phyloP scores from a whole-genome alignment of 2,329 filamentous ascomycete species.

The Akanthomyces uredinophilus region DNA sequence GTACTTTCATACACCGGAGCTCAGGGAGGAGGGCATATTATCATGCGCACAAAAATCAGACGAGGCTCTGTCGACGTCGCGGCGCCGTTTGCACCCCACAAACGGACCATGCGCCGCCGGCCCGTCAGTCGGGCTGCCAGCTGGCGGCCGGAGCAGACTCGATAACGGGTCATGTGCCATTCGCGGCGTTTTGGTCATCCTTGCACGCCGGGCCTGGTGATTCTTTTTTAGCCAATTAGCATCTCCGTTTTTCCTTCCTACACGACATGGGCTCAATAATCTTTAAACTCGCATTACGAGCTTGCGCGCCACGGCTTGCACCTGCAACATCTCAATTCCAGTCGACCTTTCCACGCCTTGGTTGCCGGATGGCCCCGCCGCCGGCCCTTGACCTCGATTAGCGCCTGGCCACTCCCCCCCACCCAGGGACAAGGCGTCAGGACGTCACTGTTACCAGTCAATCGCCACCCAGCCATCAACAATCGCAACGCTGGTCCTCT shows the following conservation, averaged over 20 bases:
- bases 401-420: background rate
- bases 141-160: slow-evolving; percentile 1
- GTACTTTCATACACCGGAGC: background rate
- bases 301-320: background rate
- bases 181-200: slow-evolving; percentile 1
- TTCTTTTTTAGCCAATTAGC: background rate
- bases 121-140: slow-evolving; percentile 9
- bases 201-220: background rate
- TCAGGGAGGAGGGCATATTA: background rate
- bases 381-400: background rate
- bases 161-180: slow-evolving; percentile 5
- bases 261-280: background rate
- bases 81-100: slow-evolving; percentile 6
- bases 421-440: slow-evolving; percentile 6
- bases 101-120: background rate
- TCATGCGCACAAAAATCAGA: background rate
- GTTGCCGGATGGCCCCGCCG: background rate
- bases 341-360: background rate
- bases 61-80: background rate
- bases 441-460: slow-evolving; percentile 9
- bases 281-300: background rate
- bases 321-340: background rate
- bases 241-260: background rate
- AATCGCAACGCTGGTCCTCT: background rate
- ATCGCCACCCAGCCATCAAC: slow-evolving; percentile 10